Conservation (phyloP, 2,329 filamentous ascomycete genomes). For the Beauveria pseudobassiana region DNA sequence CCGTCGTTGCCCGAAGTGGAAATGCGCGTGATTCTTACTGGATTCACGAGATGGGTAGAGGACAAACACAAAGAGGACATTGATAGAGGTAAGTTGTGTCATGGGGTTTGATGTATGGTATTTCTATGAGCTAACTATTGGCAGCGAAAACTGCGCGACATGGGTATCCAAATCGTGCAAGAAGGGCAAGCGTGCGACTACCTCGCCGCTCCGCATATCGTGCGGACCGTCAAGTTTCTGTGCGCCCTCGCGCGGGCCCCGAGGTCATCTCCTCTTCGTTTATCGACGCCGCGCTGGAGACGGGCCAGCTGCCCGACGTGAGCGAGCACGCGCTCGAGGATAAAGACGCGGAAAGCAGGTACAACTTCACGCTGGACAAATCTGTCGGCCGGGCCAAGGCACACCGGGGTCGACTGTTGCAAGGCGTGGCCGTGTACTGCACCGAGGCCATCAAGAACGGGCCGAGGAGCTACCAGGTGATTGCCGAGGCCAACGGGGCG, state of each 20-base stretch:
- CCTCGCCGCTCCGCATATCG: slow-evolving; percentile 76
- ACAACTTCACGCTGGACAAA: slow-evolving; percentile 60
- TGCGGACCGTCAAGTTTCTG: slow-evolving; percentile 91
- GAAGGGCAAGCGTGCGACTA: slow-evolving; percentile 74
- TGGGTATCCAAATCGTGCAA: slow-evolving; percentile 75
- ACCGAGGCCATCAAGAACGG: slow-evolving; percentile 74
- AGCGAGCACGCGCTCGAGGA: slow-evolving; percentile 65
- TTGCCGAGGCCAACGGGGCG: slow-evolving; percentile 84
- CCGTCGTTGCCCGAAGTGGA: slow-evolving; percentile 53
- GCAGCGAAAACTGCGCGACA: slow-evolving; percentile 70
- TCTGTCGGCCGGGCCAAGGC: slow-evolving; percentile 63
- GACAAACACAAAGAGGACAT: slow-evolving; percentile 66
- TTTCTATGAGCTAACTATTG: slow-evolving; percentile 17
- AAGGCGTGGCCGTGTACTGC: slow-evolving; percentile 74
- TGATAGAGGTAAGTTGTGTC: slow-evolving; percentile 65
- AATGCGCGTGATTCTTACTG: slow-evolving; percentile 74
- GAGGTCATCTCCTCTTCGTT: slow-evolving; percentile 70
- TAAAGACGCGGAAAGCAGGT: slow-evolving; percentile 61
- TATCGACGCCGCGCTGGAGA: slow-evolving; percentile 67
- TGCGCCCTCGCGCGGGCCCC: slow-evolving; percentile 73
- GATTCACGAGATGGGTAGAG: slow-evolving; percentile 74
- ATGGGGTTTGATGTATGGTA: slow-evolving; percentile 6
- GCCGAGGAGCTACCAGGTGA: slow-evolving; percentile 74
- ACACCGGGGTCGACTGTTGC: slow-evolving; percentile 70
- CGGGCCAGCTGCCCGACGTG: slow-evolving; percentile 55